phyloP scores from a whole-genome alignment of 495 filamentous ascomycete species.

The Aspergillus asperescens region DNA sequence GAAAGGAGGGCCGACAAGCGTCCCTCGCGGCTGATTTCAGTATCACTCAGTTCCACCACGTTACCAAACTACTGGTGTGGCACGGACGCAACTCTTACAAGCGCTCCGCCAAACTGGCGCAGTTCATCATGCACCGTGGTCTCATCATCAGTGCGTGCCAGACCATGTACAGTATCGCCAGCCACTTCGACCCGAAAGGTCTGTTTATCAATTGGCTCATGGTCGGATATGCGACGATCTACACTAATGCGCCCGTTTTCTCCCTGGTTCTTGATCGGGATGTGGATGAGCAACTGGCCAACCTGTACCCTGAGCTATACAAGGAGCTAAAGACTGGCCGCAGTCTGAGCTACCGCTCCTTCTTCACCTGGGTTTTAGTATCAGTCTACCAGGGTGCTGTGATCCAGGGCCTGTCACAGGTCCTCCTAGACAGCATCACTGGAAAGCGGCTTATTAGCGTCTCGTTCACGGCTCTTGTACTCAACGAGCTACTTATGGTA shows the following conservation, averaged over 20 bases:
- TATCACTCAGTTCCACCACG: constrained; percentile 87
- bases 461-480: constrained; percentile 82
- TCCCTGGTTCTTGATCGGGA: constrained; percentile 94
- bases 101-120: constrained; percentile 87
- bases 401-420: constrained; percentile 87
- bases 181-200: constrained; percentile 84
- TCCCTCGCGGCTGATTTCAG: constrained; percentile 93
- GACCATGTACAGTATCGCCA: constrained; percentile 93
- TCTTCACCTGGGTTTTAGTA: constrained; percentile 95
- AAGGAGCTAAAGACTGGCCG: constrained; percentile 85
- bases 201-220: constrained; percentile 96
- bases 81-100: constrained; percentile 97
- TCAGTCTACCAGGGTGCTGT: constrained; percentile 91
- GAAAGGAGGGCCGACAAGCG: constrained; percentile 94
- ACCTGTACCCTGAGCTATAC: constrained; percentile 96
- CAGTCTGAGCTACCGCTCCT: constrained; percentile 83
- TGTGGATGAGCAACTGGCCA: constrained; percentile 86
- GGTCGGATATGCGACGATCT: constrained; percentile 93
- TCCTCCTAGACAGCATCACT: constrained; percentile 69
- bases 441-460: constrained; percentile 76
- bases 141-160: constrained; percentile 93
- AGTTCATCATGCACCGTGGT: constrained; percentile 97
- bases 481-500: constrained; percentile 97
- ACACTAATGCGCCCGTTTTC: constrained; percentile 92
- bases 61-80: constrained; percentile 98